Percentiles rank a stretch among this genome's conserved stretches.
Evolutionary conservation across 495 filamentous ascomycete genomes (phyloP).

Genomic region (Cudoniella acicularis): DNA sequence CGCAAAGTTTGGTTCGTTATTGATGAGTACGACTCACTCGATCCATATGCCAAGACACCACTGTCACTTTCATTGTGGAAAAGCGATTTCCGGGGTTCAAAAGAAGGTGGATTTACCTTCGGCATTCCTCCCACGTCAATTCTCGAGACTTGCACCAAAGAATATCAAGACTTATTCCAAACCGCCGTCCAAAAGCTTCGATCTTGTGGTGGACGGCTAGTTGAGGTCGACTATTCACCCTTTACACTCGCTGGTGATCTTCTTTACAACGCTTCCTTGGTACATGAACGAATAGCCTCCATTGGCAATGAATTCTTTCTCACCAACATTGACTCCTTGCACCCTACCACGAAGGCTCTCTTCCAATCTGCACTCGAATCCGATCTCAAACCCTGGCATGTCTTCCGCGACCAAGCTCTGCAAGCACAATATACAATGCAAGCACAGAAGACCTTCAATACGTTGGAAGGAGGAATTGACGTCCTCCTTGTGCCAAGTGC

Average conservation of each 20-base stretch:
- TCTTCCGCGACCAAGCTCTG: conserved; percentile 53
- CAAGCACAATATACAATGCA: conserved; percentile 39
- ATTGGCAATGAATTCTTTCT: conserved; percentile 21
- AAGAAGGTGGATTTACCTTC: conserved; percentile 47
- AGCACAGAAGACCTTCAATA: conserved; percentile 44
- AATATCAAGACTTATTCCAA: conserved; percentile 44
- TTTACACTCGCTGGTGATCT: conserved; percentile 54
- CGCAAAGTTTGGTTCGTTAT: conserved; percentile 53
- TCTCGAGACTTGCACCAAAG: conserved; percentile 43
- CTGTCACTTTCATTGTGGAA: conserved; percentile 34
- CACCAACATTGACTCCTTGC: conserved; percentile 31
- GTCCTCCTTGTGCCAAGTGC: conserved; percentile 59
- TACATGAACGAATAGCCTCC: conserved; percentile 50
- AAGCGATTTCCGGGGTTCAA: conserved; percentile 39
- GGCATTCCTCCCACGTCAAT: conserved; percentile 46
- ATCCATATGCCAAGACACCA: conserved; percentile 52
- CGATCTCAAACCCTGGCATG: conserved; percentile 48
- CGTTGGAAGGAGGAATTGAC: conserved; percentile 42
- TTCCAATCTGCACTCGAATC: conserved; percentile 42
- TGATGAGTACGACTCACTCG: conserved; percentile 49
- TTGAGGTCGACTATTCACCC: conserved; percentile 48
- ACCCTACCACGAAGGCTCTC: conserved; percentile 51
- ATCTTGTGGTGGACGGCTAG: conserved; percentile 46
- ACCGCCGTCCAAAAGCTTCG: conserved; percentile 40
- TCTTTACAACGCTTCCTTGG: conserved; percentile 55